Percentiles rank a stretch among this genome's conserved stretches.
Evolutionary conservation across 75 land plant genomes (phyloP).

Genomic region (Pinus taeda): DNA sequence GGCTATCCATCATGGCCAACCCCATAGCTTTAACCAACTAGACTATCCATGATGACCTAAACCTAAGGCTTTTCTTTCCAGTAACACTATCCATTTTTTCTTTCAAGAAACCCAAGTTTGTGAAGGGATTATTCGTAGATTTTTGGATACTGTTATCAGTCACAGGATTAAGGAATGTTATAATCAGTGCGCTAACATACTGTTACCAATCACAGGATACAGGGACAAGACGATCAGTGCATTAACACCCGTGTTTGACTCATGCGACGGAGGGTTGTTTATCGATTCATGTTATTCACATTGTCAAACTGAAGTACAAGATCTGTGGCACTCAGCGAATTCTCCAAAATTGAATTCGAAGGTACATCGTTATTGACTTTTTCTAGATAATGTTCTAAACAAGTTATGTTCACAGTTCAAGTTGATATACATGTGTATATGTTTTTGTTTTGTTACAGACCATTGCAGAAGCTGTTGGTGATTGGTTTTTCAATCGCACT

Average conservation of each 20-base stretch:
- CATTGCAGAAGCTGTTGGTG: conserved; percentile 45
- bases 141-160: not conserved
- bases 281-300: conserved; percentile 26
- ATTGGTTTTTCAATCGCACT: conserved; percentile 45
- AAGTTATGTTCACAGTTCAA: no score
- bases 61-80: not conserved
- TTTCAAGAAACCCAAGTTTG: not conserved
- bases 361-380: not conserved
- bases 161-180: no score
- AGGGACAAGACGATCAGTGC: not conserved
- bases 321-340: conserved; percentile 5
- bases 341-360: not conserved
- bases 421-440: no score
- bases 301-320: conserved; percentile 18
- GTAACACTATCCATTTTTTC: not conserved
- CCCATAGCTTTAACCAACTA: no score
- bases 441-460: conserved; percentile 18
- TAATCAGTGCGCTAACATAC: not conserved
- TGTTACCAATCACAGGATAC: not conserved
- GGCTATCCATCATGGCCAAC: no score
- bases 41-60: no score
- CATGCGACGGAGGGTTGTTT: not conserved
- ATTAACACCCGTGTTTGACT: not conserved
- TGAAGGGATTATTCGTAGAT: not conserved
- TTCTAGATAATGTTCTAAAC: no score